Evolutionary conservation across 495 filamentous ascomycete genomes (phyloP).

Genomic region (Parathielavia hyrcaniae): DNA sequence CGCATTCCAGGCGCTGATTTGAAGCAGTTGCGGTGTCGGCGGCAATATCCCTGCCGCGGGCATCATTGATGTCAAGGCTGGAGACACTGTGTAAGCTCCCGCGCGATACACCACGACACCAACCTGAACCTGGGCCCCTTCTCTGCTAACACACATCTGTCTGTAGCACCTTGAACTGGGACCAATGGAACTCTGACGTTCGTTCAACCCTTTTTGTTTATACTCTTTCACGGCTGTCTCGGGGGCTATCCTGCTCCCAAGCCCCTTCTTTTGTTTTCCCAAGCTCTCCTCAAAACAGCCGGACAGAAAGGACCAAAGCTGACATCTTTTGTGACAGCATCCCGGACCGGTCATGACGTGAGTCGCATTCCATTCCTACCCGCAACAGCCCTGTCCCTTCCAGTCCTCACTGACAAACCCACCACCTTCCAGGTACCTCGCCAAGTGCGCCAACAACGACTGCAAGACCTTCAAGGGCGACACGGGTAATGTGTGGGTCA

Average conservation of each 20-base stretch:
- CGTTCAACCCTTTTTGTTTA: neutral
- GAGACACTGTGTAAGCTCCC: slow-evolving; percentile 24
- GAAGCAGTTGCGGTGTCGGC: slow-evolving; percentile 17
- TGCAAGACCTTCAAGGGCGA: slow-evolving; percentile 31
- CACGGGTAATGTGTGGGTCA: slow-evolving; percentile 31
- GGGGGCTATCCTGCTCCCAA: no score
- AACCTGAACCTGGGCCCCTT: neutral
- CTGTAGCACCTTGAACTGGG: slow-evolving; percentile 17
- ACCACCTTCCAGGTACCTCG: slow-evolving; percentile 16
- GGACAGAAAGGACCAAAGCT: no score
- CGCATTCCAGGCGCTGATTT: neutral
- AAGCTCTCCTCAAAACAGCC: no score
- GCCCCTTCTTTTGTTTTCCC: no score
- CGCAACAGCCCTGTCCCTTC: no score
- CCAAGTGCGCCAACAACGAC: slow-evolving; percentile 31
- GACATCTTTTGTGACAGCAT: no score
- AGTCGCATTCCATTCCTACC: neutral
- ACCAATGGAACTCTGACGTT: slow-evolving; percentile 19
- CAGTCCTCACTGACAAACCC: neutral
- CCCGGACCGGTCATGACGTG: slow-evolving; percentile 19
- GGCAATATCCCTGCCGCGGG: slow-evolving; percentile 18
- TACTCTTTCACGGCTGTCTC: no score
- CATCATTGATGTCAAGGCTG: slow-evolving; percentile 20
- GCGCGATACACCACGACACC: neutral
- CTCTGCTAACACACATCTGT: neutral